Evolutionary conservation across 768 basidiomycete species (phyloP), one percentile per base, ranked within the genome.

Genomic region (Macrolepiota albuminosa): DNA sequence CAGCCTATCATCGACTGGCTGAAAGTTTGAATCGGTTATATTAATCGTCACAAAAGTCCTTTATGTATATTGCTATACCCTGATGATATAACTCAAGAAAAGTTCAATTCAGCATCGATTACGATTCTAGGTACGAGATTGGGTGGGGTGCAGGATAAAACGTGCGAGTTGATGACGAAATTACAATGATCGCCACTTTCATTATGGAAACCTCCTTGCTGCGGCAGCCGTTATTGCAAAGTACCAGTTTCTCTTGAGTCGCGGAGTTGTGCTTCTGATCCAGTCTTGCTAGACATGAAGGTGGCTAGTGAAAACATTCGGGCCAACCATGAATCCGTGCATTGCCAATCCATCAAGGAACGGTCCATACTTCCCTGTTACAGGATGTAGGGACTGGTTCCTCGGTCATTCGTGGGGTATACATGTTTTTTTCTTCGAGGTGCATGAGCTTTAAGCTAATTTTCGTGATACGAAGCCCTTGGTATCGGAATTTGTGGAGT

Each of bases 161-260:
- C 39, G 57, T 67, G n/a, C 70, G 67, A 57, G 66, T 71, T 13
- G 73, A 74, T 56, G 73, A 66, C 34, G 73, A 72, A 18, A 68
- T 14, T 74, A 73, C 64, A 74, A 74, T 42, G 73, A 73, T 54
- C 71, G 73, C 40, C 72, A 73, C 53, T 74, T 74, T 64, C 73
- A 74, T 53, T 73, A 73, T 58, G 73, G 73, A 0, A 73, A 74
- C 48, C 64, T 73, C 58, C 68, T 74, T 11, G 62, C 68, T 26
- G 71, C 68, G 2, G 70, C 69, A 26, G 70, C 73, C 16, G 70
- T 73, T 9, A 67, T 74, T 39, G 72, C 72, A 4, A 71, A 68
- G 68, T 74, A 56, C 18, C 62, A 34, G 14, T 7, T 40, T 51
- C 7, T 21, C 37, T 26, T n/a, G 11, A 36, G 43, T 56, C 34